Evolutionary conservation across 2,329 filamentous ascomycete genomes (phyloP), one percentile per base, ranked within the genome.

Genomic region (Phaeosphaeriaceae sp.): DNA sequence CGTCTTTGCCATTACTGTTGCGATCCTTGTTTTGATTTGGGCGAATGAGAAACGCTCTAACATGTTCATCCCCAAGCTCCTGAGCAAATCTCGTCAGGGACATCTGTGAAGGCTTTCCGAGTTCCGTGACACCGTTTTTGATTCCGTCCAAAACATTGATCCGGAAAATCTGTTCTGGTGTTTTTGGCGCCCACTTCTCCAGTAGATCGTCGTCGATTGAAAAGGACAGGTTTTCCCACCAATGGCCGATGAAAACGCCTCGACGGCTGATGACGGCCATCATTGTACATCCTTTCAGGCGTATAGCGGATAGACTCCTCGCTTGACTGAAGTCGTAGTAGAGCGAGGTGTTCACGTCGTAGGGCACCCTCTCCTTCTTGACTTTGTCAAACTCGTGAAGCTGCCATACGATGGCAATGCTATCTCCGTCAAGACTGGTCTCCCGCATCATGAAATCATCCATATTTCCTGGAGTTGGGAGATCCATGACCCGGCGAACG

Each of bases 191-290:
- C n/a, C n/a, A n/a, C n/a, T n/a, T n/a, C n/a, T n/a, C n/a, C n/a
- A n/a, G n/a, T n/a, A n/a, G n/a, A n/a, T n/a, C n/a, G n/a, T n/a
- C n/a, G n/a, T n/a, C n/a, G n/a, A n/a, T n/a, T n/a, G n/a, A n/a
- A n/a, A 58, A 54, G 2, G 51, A 48, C 11, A 51, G 36, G 27
- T 21, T 48, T 21, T 59, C 57, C 57, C 57, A 59, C 17, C 49
- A 59, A 21, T 59, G 53, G 15, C 31, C 44, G 7, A 59, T 36
- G 27, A 53, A 59, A 7, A 56, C 48, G 7, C 42, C 57, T 31
- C 50, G 53, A 6, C 56, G 57, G 25, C 53, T 51, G 11, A 59
- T 53, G n/a, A 59, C 42, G 11, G 27, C 57, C 27, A 59, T 36
- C 40, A 56, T 44, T 3, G 57, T 56, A 40, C 53, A 59, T 7